A percentile compares a stretch with the other conserved stretches of the same genome.
Conservation (phyloP, 768 basidiomycete species). For the Russula earlei region DNA sequence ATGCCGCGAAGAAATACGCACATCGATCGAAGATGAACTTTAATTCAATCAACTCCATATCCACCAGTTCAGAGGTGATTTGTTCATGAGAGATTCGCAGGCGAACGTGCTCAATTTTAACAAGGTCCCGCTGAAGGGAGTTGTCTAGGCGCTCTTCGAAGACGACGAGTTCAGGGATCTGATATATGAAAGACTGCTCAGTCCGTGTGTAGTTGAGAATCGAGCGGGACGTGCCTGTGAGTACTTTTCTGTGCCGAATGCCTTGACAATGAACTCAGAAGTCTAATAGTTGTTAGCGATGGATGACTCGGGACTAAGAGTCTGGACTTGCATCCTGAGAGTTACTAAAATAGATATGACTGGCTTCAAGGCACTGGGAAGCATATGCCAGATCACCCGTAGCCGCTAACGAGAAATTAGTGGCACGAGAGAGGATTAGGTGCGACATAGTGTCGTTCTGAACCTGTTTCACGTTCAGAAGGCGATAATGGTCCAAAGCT, state of each 20-base stretch:
- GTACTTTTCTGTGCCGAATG: constrained; percentile 74
- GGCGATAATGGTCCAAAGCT: constrained; percentile 71
- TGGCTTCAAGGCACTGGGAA: constrained; percentile 69
- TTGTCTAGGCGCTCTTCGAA: constrained; percentile 78
- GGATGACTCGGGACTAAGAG: not conserved
- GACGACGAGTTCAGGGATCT: constrained; percentile 78
- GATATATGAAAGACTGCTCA: not conserved
- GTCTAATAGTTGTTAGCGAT: constrained; percentile 36
- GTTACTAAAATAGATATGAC: constrained; percentile 73
- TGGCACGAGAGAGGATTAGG: constrained; percentile 64
- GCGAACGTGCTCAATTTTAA: constrained; percentile 76
- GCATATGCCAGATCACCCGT: constrained; percentile 67
- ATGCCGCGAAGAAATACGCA: constrained; percentile 27
- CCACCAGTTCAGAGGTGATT: constrained; percentile 60
- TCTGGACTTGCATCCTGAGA: constrained; percentile 53
- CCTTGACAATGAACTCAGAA: constrained; percentile 69
- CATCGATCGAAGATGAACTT: constrained; percentile 75
- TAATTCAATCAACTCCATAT: constrained; percentile 76
- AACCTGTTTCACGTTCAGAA: constrained; percentile 71
- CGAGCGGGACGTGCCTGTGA: constrained; percentile 45
- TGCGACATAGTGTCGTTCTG: constrained; percentile 88
- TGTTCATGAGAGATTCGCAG: constrained; percentile 74
- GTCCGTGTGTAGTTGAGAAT: not conserved
- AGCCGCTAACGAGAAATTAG: constrained; percentile 69
- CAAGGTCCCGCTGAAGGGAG: constrained; percentile 74